Base-by-base conservation (phyloP, 2,329 filamentous ascomycete species). In the Triangularia setosa region DNA sequence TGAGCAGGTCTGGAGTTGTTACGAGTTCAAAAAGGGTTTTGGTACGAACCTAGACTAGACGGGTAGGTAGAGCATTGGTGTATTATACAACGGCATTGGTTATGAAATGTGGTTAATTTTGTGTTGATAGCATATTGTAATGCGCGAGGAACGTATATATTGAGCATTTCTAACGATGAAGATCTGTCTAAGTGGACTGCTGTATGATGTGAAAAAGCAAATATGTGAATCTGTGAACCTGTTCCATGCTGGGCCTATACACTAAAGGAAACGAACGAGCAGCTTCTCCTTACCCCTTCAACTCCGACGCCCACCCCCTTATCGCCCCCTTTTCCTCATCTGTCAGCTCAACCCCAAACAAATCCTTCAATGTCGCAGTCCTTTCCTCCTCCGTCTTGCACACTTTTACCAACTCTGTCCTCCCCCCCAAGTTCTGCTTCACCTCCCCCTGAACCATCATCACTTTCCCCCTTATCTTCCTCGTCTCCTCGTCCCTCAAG, bases 381-480 rank as follows among this genome's bases (percentile, higher is more conserved):
- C 85, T 79, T 72, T 87, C 83, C 8, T 73, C 73, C 70, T 90
- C 87, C 0, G 67, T 83, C 68, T 73, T 73, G 64, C 84, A 80
- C 53, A 74, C 76, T 65, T 77, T 73, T 9, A 87, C 69, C 12
- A 83, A 70, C 65, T 78, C 76, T 16, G 82, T 83, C 73, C 79
- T 78, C 2, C 83, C 84, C 9, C 78, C 77, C 30, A 82, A 67
- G 67, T 84, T 83, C 74, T 76, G 78, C 75, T 88, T 88, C 53
- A 88, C 75, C 18, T 79, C 75, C 4, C 75, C 79, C 23, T 81
- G 79, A 4, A 80, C 72, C 67, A 89, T 71, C 73, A 84, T 81
- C 61, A 83, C 73, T 71, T 84, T 82, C 1, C 85, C 86, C 25
- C 80, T 76, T 56, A 86, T 78, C 67, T 79, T 76, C 65, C 58